A percentile compares a stretch with the other conserved stretches of the same genome.
Evolutionary conservation across 2,329 filamentous ascomycete genomes (phyloP).

Genomic region (Aaosphaeria pasadenensis): DNA sequence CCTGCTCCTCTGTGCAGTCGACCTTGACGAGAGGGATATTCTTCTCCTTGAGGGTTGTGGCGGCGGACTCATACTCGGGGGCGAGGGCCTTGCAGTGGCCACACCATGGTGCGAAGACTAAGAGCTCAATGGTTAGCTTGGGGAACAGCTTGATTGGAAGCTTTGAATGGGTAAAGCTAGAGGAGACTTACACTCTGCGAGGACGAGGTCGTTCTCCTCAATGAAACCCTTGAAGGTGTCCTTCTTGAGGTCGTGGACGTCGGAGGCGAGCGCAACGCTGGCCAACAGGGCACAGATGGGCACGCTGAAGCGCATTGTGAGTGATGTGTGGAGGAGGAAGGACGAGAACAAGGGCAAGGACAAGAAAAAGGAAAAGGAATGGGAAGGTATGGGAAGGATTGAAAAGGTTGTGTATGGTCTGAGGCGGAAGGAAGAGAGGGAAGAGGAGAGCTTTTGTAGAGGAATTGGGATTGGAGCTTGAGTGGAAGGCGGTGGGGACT

Average conservation of each 20-base stretch:
- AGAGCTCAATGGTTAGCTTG: slow-evolving; percentile 34
- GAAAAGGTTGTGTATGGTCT: not conserved
- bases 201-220: slow-evolving; percentile 79
- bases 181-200: slow-evolving; percentile 78
- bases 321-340: slow-evolving; percentile 1
- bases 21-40: slow-evolving; percentile 81
- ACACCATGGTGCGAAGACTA: slow-evolving; percentile 94
- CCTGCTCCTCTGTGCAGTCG: slow-evolving; percentile 92
- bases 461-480: not conserved
- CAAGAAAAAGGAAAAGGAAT: slow-evolving; percentile 12
- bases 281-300: slow-evolving; percentile 45
- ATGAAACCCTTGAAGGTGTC: slow-evolving; percentile 87
- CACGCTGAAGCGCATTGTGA: slow-evolving; percentile 33
- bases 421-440: not conserved
- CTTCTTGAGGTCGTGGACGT: slow-evolving; percentile 81
- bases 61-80: slow-evolving; percentile 85
- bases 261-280: slow-evolving; percentile 66
- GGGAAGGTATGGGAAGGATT: not conserved
- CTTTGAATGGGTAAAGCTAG: not conserved
- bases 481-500: not conserved
- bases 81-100: slow-evolving; percentile 98
- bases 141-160: not conserved
- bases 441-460: not conserved
- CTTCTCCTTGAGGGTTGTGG: slow-evolving; percentile 82
- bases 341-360: slow-evolving; percentile 2